Evolutionary conservation across 1,284 basidiomycete genomes (phyloP).

Genomic region (Trichosporon ovoides): DNA sequence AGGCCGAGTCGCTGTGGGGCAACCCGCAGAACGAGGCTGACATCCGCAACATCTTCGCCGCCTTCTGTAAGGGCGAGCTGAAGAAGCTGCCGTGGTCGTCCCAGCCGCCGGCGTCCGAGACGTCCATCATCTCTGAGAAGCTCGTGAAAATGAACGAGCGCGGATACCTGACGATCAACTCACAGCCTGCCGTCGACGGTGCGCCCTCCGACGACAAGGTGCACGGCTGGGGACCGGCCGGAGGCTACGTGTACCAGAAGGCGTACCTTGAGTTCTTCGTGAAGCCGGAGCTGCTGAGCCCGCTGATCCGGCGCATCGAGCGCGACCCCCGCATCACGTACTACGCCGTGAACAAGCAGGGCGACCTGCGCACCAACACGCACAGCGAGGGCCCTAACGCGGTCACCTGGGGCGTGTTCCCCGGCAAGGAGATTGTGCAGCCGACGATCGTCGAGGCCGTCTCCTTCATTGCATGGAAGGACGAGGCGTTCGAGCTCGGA

Average conservation of each 20-base stretch:
- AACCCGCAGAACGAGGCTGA: constrained; percentile 59
- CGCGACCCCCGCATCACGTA: constrained; percentile 87
- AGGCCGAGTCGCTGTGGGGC: constrained; percentile 83
- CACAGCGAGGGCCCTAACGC: constrained; percentile 94
- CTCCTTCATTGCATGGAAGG: constrained; percentile 53
- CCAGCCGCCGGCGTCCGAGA: constrained; percentile 77
- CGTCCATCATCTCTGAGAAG: constrained; percentile 70
- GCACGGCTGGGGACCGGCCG: constrained; percentile 87
- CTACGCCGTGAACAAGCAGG: constrained; percentile 68
- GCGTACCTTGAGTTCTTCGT: constrained; percentile 98
- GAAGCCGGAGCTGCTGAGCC: constrained; percentile 63
- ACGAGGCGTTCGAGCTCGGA: constrained; percentile 95
- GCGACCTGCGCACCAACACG: constrained; percentile 91
- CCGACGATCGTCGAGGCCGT: constrained; percentile 97
- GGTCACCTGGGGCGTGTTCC: constrained; percentile 99
- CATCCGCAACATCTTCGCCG: constrained; percentile 67
- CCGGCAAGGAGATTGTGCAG: constrained; percentile 94
- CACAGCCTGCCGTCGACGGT: constrained; percentile 94
- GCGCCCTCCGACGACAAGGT: constrained; percentile 75
- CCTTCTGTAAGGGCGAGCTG: constrained; percentile 69
- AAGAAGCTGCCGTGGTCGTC: constrained; percentile 93
- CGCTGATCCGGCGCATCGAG: constrained; percentile 79
- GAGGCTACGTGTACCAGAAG: constrained; percentile 96
- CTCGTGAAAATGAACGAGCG: constrained; percentile 79
- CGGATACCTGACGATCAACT: constrained; percentile 96